A percentile compares a stretch with the other conserved stretches of the same genome.
Conservation (phyloP, 169 alveolate genomes). For the Ichthyophthirius multifiliis region DNA sequence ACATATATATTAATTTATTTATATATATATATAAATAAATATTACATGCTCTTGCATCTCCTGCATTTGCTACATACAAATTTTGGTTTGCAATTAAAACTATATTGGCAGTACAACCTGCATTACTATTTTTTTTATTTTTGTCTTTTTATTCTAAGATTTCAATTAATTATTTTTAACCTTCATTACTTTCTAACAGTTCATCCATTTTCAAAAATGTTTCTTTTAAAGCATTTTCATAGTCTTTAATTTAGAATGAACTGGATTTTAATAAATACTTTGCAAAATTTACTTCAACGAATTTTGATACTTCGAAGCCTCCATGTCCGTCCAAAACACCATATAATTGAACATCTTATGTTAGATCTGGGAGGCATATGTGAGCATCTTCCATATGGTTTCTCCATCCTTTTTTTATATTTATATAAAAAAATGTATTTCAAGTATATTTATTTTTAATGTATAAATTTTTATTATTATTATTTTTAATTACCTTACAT, state of each 20-base stretch:
- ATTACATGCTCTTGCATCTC: constrained; percentile 96
- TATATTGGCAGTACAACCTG: constrained; percentile 85
- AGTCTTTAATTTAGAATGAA: constrained; percentile 56
- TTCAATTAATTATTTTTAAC: constrained; percentile 43
- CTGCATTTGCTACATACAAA: constrained; percentile 97
- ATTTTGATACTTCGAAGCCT: constrained; percentile 76
- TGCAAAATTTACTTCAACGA: constrained; percentile 54
- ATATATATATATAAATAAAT: too few species aligned
- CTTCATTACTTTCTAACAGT: constrained; percentile 56
- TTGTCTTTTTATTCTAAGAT: constrained; percentile 1
- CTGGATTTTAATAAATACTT: constrained; percentile 49
- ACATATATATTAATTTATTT: too few species aligned
- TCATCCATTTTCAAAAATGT: constrained; percentile 78
- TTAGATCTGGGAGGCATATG: constrained; percentile 34
- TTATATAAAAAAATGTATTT: too few species aligned
- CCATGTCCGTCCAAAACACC: constrained; percentile 88
- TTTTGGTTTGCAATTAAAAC: constrained; percentile 50
- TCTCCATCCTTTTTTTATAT: constrained; percentile 85
- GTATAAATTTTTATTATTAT: too few species aligned
- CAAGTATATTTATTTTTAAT: too few species aligned
- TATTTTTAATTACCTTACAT: too few species aligned
- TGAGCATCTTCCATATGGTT: constrained; percentile 85
- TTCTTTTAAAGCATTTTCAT: constrained; percentile 71
- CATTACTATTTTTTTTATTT: constrained; percentile 20
- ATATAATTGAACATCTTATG: constrained; percentile 43